These are phyloP conservation scores for Periconia sp. DNA, from an alignment of 2,329 filamentous ascomycete genomes.

Conservation along the genomic window DNA sequence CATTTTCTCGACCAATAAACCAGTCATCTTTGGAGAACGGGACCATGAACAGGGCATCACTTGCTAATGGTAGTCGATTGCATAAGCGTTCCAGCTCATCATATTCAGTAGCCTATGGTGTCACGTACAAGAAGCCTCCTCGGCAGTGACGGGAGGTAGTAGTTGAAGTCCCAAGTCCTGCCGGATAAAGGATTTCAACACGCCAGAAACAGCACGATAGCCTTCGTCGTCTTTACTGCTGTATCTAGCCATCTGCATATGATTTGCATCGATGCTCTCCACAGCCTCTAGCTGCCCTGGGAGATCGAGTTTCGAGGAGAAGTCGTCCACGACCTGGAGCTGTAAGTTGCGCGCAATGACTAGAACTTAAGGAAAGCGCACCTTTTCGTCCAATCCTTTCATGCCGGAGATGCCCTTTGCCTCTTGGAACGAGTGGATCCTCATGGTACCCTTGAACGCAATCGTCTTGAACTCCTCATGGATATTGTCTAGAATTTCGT, in stretches of 20 bases:
- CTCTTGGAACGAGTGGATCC: slow-evolving; percentile 49
- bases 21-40: slow-evolving; percentile 11
- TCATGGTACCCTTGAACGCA: slow-evolving; percentile 25
- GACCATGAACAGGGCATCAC: slow-evolving; percentile 14
- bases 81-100: slow-evolving; percentile 9
- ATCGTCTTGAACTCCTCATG: slow-evolving; percentile 43
- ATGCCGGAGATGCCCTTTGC: slow-evolving; percentile 34
- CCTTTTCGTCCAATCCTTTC: slow-evolving; percentile 44
- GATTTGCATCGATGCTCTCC: slow-evolving; percentile 49
- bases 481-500: slow-evolving; percentile 47
- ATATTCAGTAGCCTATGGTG: slow-evolving; percentile 6
- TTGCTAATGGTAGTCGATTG: slow-evolving; percentile 11
- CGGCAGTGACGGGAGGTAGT: too few species aligned
- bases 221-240: slow-evolving; percentile 30
- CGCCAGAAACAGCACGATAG: too few species aligned
- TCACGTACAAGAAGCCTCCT: slow-evolving; percentile 17
- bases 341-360: slow-evolving; percentile 9
- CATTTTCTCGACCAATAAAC: slow-evolving; percentile 15
- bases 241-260: slow-evolving; percentile 48
- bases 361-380: slow-evolving; percentile 16
- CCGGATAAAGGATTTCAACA: too few species aligned
- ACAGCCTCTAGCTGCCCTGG: slow-evolving; percentile 41
- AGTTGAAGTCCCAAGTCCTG: too few species aligned
- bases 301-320: slow-evolving; percentile 50
- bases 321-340: slow-evolving; percentile 45